Conservation (phyloP, 1,139 yeast species). For the Pneumocystis carinii region DNA sequence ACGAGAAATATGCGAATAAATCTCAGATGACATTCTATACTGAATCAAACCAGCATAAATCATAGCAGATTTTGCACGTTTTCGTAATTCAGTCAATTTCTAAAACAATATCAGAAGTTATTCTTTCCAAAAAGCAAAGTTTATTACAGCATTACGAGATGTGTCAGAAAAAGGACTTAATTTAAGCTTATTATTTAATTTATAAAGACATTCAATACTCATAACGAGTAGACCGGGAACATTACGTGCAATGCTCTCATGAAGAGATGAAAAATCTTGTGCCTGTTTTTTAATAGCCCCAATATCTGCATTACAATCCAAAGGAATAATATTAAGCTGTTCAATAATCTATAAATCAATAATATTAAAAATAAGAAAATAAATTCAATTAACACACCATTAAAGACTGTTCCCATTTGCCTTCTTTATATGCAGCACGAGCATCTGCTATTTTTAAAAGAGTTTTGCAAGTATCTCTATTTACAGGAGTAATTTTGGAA, state of each 20-base stretch:
- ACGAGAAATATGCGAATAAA: conserved; percentile 11
- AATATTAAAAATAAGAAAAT: background rate
- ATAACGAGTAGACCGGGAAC: conserved; percentile 68
- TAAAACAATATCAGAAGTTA: background rate
- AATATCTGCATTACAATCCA: conserved; percentile 24
- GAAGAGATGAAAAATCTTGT: conserved; percentile 43
- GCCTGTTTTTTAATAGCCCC: conserved; percentile 41
- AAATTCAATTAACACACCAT: conserved; percentile 14
- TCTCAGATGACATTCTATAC: conserved; percentile 83
- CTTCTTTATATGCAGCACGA: conserved; percentile 42
- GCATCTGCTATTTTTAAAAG: conserved; percentile 55
- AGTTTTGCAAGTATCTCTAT: conserved; percentile 43
- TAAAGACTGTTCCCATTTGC: conserved; percentile 51
- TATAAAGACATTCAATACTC: conserved; percentile 62
- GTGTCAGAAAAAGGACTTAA: conserved; percentile 34
- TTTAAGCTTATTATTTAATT: conserved; percentile 39
- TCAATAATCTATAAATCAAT: conserved; percentile 26
- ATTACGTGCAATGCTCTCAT: conserved; percentile 61
- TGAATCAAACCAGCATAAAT: conserved; percentile 92
- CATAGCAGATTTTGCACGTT: conserved; percentile 74
- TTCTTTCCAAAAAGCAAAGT: background rate
- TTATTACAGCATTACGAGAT: background rate
- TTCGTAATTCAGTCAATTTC: conserved; percentile 38
- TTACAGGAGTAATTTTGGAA: conserved; percentile 13
- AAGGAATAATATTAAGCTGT: conserved; percentile 52